Percentiles rank a stretch among this genome's conserved stretches.
These are phyloP conservation scores for Astrocystis sublimbata DNA, from an alignment of 495 filamentous ascomycete genomes.

Conservation along the genomic window DNA sequence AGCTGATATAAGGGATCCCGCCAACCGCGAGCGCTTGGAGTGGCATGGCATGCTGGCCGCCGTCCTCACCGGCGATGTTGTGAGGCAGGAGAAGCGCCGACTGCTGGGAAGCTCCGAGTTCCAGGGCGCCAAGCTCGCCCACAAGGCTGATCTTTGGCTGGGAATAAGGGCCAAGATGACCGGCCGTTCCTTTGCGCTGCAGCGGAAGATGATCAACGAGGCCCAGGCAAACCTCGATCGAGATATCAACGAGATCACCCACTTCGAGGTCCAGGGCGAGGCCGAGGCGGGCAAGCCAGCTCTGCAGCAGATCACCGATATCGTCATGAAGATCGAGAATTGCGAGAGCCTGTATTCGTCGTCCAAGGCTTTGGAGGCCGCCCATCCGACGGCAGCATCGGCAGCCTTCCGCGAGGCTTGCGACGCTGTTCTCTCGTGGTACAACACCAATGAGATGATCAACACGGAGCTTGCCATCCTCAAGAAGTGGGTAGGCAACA, in stretches of 20 bases:
- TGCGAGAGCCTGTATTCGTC: conserved; percentile 84
- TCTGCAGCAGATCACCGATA: conserved; percentile 81
- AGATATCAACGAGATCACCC: conserved; percentile 80
- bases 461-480: conserved; percentile 89
- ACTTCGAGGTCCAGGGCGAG: conserved; percentile 91
- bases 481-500: conserved; percentile 95
- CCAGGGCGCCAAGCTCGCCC: conserved; percentile 65
- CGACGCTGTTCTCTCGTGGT: conserved; percentile 89
- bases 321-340: conserved; percentile 84
- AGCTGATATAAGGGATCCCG: conserved; percentile 85
- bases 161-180: conserved; percentile 80
- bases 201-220: conserved; percentile 82
- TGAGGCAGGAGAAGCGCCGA: conserved; percentile 95
- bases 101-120: conserved; percentile 79
- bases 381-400: conserved; percentile 72
- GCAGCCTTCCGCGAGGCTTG: conserved; percentile 74
- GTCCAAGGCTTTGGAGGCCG: conserved; percentile 65
- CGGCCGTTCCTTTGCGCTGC: conserved; percentile 78
- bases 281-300: conserved; percentile 87
- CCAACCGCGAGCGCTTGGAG: conserved; percentile 88
- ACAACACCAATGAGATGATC: conserved; percentile 97
- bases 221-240: conserved; percentile 66
- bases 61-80: conserved; percentile 93
- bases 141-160: conserved; percentile 86
- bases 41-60: conserved; percentile 98